These are phyloP conservation scores for Eimeria acervulina DNA, from an alignment of 169 alveolate genomes.

Conservation along the genomic window DNA sequence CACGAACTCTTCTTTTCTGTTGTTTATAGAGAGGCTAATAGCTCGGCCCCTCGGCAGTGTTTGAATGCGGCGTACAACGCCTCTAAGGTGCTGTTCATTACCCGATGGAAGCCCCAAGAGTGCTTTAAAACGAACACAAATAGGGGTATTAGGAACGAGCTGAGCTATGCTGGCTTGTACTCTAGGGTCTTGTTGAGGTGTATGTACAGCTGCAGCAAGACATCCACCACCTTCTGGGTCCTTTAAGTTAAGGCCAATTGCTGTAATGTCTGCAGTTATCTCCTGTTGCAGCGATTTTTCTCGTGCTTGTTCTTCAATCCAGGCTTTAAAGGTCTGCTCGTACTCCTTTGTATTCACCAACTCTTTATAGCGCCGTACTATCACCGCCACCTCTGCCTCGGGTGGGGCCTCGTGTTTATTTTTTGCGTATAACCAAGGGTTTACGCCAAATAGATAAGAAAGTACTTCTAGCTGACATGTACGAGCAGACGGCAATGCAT, in stretches of 20 bases:
- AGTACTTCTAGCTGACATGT: conserved; percentile 69
- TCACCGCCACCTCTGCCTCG: conserved; percentile 24
- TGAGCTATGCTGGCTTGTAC: conserved; percentile 60
- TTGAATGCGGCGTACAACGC: conserved; percentile 50
- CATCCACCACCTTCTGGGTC: conserved; percentile 22
- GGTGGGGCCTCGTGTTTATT: conserved; percentile 74
- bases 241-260: conserved; percentile 21
- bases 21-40: conserved; percentile 10
- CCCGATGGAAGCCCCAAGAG: conserved; percentile 79
- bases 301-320: conserved; percentile 54
- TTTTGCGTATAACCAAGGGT: conserved; percentile 78
- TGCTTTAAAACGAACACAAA: conserved; percentile 75
- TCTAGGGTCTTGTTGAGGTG: conserved; percentile 39
- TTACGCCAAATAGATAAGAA: conserved; percentile 62
- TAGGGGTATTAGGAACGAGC: conserved; percentile 50
- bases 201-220: background rate
- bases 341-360: conserved; percentile 48
- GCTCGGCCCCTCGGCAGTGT: conserved; percentile 29
- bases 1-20: conserved; percentile 70
- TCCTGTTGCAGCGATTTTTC: conserved; percentile 38
- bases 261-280: conserved; percentile 23
- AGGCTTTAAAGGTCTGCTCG: conserved; percentile 2
- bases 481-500: conserved; percentile 52
- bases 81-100: conserved; percentile 65
- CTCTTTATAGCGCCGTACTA: conserved; percentile 54